Evolutionary conservation across 495 filamentous ascomycete genomes (phyloP), one percentile per base, ranked within the genome.

Genomic region (Penicillium pancosmium): DNA sequence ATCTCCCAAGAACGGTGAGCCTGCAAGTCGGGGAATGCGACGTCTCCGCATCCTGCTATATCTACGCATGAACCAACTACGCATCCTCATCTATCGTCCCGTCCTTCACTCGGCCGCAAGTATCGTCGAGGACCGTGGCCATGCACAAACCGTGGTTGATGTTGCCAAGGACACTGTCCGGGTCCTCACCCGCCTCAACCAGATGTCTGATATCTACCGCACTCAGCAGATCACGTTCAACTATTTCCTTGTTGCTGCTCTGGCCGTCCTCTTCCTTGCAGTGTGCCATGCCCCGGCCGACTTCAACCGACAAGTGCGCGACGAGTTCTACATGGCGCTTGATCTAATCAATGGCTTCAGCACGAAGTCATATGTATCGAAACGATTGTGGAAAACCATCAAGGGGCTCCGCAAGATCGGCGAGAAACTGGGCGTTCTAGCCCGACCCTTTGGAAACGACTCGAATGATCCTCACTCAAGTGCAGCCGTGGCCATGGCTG

Each of bases 261-360:
- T 96, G 25, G 88, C 89, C 0, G 91, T 93, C 3, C 78, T 96
- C 8, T 92, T 94, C 69, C 83, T 96, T 0, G 91, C 91, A 0
- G 89, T 90, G 2, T 90, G 86, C 13, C 91, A 96, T 67, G 90
- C 91, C 3, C 90, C 91, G 0, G 78, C 86, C 1, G 84, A 89
- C 41, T 96, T 93, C 69, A 90, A 85, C 63, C 79, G 82, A 9
- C 74, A 82, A 44, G 90, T 90, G 52, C 82, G 89, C n/a, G 84
- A 87, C 56, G 91, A 94, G 70, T 96, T 94, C 63, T 93, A 93
- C 74, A 84, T 90, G 82, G 91, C 89, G 0, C 81, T 96, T 1
- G 89, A 96, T 44, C 77, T 96, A 13, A 84, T 96, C 57, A 90
- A 90, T 57, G 87, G 87, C 23, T 86, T 96, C 69, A 90, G 86